Conservation (phyloP, 192 early-diverging fungal genomes). For the Gigaspora rosea region DNA sequence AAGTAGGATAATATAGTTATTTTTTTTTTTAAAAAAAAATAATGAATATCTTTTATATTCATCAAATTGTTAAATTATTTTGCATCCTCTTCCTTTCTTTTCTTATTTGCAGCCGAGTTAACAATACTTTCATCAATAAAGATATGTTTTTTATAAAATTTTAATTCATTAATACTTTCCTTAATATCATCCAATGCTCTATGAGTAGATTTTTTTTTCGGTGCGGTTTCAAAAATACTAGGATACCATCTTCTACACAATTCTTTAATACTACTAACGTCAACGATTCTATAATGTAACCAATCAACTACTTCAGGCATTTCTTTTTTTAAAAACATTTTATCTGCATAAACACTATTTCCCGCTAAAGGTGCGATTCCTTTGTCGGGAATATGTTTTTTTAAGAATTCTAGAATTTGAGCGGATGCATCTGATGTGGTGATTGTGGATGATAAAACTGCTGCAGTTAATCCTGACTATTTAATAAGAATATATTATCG, state of each 20-base stretch:
- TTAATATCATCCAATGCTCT: conserved; percentile 91
- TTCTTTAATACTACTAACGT: conserved; percentile 94
- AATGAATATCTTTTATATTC: too few species aligned
- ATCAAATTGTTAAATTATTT: too few species aligned
- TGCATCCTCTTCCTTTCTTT: too few species aligned
- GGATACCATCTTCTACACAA: conserved; percentile 79
- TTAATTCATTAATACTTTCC: conserved; percentile 88
- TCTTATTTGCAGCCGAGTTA: too few species aligned
- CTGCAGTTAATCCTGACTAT: conserved; percentile 75
- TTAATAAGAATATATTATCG: too few species aligned
- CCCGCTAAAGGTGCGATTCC: conserved; percentile 79
- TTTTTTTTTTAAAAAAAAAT: too few species aligned
- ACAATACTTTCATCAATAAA: conserved; percentile 45
- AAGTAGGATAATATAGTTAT: too few species aligned
- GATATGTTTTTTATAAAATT: conserved; percentile 66
- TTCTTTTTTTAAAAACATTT: conserved; percentile 76
- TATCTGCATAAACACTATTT: conserved; percentile 92
- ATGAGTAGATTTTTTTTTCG: conserved; percentile 65
- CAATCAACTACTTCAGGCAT: conserved; percentile 76
- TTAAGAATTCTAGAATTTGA: conserved; percentile 74
- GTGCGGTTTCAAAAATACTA: conserved; percentile 48
- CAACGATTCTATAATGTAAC: conserved; percentile 85
- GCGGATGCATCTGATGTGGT: conserved; percentile 70
- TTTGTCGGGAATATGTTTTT: conserved; percentile 62
- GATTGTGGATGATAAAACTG: conserved; percentile 68